These are phyloP conservation scores for Harrya chromipes DNA, from an alignment of 768 basidiomycete genomes.

Conservation along the genomic window DNA sequence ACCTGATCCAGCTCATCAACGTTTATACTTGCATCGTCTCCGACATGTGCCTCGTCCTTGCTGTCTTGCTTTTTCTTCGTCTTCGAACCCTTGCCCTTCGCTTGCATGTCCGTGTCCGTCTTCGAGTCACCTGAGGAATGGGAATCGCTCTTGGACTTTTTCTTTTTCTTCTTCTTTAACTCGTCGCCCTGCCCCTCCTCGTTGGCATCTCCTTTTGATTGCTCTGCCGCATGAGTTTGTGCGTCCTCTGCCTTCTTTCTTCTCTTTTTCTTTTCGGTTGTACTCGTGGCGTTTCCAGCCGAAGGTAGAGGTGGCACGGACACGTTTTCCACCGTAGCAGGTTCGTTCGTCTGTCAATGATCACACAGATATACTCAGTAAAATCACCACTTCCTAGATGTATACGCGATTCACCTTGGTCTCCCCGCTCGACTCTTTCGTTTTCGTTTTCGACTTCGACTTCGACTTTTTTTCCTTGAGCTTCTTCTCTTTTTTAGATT, in stretches of 20 bases:
- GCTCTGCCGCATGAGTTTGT: not conserved
- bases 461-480: constrained; percentile 16
- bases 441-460: constrained; percentile 13
- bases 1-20: constrained; percentile 2
- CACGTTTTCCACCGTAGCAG: not conserved
- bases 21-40: not conserved
- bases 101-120: not conserved
- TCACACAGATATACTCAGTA: constrained; percentile 1
- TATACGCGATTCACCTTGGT: constrained; percentile 15
- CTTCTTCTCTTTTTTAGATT: constrained; percentile 20
- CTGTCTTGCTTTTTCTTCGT: constrained; percentile 1
- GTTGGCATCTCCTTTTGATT: not conserved
- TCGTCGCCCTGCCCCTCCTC: constrained; percentile 2
- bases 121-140: not conserved
- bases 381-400: not conserved
- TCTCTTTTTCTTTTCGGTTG: constrained; percentile 16
- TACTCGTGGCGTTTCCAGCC: not conserved
- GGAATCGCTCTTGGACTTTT: constrained; percentile 14
- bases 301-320: not conserved
- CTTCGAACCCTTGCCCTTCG: constrained; percentile 5
- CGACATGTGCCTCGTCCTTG: not conserved
- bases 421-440: constrained; percentile 4
- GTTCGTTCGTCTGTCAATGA: constrained; percentile 4
- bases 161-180: constrained; percentile 16
- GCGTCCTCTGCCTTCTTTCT: constrained; percentile 4